Percentiles rank a stretch among this genome's conserved stretches.
These are phyloP conservation scores for Phaeosphaeria sp. DNA, from an alignment of 2,329 filamentous ascomycete genomes.

Conservation along the genomic window DNA sequence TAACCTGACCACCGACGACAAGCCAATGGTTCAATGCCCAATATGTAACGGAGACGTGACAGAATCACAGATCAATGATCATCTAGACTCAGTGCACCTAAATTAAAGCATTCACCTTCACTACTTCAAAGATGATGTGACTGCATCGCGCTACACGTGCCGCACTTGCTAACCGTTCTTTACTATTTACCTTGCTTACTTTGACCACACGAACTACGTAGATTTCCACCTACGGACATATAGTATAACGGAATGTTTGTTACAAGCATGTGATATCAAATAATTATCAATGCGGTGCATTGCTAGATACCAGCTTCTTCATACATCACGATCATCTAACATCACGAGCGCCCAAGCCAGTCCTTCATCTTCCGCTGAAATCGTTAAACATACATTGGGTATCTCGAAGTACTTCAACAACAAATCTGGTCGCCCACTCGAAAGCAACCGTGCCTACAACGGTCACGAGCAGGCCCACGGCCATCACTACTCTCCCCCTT, in stretches of 20 bases:
- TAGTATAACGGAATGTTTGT: too few species aligned
- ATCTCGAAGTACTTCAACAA: not conserved
- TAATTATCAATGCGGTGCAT: too few species aligned
- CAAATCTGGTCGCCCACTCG: not conserved
- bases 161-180: not conserved
- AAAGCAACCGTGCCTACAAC: not conserved
- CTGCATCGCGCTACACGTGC: not conserved
- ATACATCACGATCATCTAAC: not conserved
- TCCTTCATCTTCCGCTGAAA: not conserved
- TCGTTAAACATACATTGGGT: not conserved
- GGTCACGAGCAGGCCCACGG: not conserved
- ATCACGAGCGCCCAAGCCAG: not conserved
- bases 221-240: too few species aligned
- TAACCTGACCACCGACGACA: constrained; percentile 20
- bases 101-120: not conserved
- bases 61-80: constrained; percentile 47
- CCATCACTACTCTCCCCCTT: not conserved
- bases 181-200: not conserved
- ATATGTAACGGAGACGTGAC: constrained; percentile 43
- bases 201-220: too few species aligned
- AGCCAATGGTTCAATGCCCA: constrained; percentile 45
- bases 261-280: too few species aligned
- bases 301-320: too few species aligned
- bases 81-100: constrained; percentile 41
- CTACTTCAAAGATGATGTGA: not conserved